Evolutionary conservation across 1,284 basidiomycete species (phyloP).

Genomic region (Apiotrichum brassicae): DNA sequence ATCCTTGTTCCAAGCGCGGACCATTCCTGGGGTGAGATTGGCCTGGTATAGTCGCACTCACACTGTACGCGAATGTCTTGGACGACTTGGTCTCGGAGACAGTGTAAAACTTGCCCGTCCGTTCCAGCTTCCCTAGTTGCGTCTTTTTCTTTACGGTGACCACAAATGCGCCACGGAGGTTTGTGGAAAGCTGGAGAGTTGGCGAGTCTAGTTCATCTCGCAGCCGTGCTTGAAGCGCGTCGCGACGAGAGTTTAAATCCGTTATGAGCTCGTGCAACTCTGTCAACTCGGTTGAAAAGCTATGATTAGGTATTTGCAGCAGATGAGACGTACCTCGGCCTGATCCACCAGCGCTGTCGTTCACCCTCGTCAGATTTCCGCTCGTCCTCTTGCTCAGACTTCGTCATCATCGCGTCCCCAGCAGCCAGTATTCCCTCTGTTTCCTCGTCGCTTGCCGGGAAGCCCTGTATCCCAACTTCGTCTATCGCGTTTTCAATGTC

Average conservation of each 20-base stretch:
- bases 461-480: conserved; percentile 27
- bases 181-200: conserved; percentile 4
- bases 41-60: conserved; percentile 49
- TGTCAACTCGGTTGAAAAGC: conserved; percentile 61
- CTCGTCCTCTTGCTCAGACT: conserved; percentile 14
- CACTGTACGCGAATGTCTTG: conserved; percentile 64
- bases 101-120: conserved; percentile 25
- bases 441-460: conserved; percentile 14
- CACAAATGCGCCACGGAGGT: conserved; percentile 7
- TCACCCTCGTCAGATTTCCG: conserved; percentile 29
- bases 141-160: conserved; percentile 42
- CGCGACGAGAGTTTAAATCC: conserved; percentile 19
- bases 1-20: conserved; percentile 62
- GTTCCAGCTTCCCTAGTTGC: conserved; percentile 49
- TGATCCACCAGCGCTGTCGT: conserved; percentile 56
- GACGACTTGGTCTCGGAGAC: conserved; percentile 15
- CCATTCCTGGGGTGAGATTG: conserved; percentile 51
- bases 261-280: conserved; percentile 50
- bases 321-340: conserved; percentile 56
- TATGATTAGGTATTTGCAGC: conserved; percentile 33
- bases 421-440: conserved; percentile 20
- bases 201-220: conserved; percentile 52
- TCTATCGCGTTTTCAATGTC: conserved; percentile 59
- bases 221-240: conserved; percentile 28
- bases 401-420: conserved; percentile 17